Evolutionary conservation across 345 rosid genomes (phyloP).

Genomic region (Lepidium didymum): DNA sequence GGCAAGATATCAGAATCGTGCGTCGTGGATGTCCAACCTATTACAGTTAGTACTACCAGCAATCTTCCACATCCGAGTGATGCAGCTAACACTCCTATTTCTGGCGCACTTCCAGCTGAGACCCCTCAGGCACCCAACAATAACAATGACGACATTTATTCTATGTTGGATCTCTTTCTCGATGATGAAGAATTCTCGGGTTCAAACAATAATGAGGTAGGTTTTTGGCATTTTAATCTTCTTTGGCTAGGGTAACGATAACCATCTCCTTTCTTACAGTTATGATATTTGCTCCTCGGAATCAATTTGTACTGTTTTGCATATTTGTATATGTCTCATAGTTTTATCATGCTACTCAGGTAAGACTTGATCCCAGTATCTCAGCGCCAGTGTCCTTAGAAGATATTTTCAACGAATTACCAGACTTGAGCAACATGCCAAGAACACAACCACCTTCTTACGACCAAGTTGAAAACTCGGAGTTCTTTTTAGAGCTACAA

Average conservation of each 20-base stretch:
- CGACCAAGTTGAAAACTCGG: conserved; percentile 23
- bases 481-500: conserved; percentile 19
- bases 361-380: neutral
- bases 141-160: conserved; percentile 12
- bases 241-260: neutral
- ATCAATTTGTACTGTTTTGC: neutral
- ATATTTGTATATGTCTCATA: neutral
- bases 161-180: conserved; percentile 26
- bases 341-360: conserved; percentile 11
- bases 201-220: conserved; percentile 20
- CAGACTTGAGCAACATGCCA: conserved; percentile 17
- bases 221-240: neutral
- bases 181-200: conserved; percentile 10
- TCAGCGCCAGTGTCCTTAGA: conserved; percentile 4
- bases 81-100: conserved; percentile 8
- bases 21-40: neutral
- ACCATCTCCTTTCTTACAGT: neutral
- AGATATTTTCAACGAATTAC: conserved; percentile 4
- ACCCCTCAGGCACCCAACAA: neutral
- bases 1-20: conserved; percentile 22
- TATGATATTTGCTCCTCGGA: neutral
- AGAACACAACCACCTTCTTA: neutral
- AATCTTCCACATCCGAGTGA: conserved; percentile 1
- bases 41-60: neutral
- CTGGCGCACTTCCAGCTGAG: conserved; percentile 13